phyloP scores from a whole-genome alignment of 306 rosid genomes.

The Vicia faba region DNA sequence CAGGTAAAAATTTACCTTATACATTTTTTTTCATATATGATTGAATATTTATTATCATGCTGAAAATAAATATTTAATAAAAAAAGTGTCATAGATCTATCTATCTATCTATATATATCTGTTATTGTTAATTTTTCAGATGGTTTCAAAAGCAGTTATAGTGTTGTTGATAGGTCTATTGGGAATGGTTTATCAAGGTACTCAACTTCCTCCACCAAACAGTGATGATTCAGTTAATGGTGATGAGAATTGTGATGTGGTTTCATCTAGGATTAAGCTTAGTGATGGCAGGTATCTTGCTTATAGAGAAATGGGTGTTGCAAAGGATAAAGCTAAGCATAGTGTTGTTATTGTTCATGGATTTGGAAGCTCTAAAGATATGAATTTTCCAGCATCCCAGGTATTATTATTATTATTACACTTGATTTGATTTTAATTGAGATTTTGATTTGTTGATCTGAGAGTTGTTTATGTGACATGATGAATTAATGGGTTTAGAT shows the following conservation, averaged over 20 bases:
- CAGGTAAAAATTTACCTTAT: constrained; percentile 40
- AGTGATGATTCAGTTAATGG: constrained; percentile 21
- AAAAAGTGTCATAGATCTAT: constrained; percentile 35
- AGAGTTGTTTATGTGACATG: constrained; percentile 3
- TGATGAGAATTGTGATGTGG: constrained; percentile 19
- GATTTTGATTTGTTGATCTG: constrained; percentile 5
- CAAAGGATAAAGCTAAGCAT: constrained; percentile 53
- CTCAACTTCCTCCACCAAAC: constrained; percentile 59
- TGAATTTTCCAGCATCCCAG: constrained; percentile 51
- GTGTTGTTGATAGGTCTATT: constrained; percentile 65
- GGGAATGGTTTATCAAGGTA: constrained; percentile 73
- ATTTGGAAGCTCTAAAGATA: constrained; percentile 67
- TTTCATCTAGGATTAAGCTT: constrained; percentile 57
- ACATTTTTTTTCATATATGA: constrained; percentile 9
- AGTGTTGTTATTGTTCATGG: constrained; percentile 56
- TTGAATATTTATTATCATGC: neutral
- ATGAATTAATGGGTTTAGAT: constrained; percentile 34
- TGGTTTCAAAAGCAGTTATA: constrained; percentile 57
- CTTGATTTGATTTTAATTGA: neutral
- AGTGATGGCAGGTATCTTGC: constrained; percentile 70
- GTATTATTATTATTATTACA: constrained; percentile 15
- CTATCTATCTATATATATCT: neutral
- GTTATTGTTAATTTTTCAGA: constrained; percentile 41
- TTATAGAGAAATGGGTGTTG: constrained; percentile 62
- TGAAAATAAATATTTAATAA: neutral